Conservation (phyloP, 352 stramenopile genomes). For the Elongisporangium anandrum region DNA sequence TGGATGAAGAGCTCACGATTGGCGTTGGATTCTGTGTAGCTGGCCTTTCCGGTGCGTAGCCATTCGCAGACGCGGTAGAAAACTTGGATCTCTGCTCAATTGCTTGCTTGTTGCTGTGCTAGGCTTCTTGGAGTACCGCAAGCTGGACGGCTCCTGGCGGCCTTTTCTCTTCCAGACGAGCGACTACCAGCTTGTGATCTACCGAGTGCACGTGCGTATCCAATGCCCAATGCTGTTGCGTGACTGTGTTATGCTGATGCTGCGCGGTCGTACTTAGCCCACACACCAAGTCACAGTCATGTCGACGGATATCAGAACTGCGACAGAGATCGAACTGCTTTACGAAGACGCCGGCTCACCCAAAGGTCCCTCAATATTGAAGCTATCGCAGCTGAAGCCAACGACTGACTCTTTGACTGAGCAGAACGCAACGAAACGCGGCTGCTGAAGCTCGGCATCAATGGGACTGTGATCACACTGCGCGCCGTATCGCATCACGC, state of each 20-base stretch:
- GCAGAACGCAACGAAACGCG: slow-evolving; percentile 27
- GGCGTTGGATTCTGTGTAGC: neutral
- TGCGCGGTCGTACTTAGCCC: slow-evolving; percentile 17
- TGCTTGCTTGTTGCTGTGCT: neutral
- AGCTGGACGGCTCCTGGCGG: slow-evolving; percentile 66
- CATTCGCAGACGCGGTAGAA: too few species aligned
- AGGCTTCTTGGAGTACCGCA: slow-evolving; percentile 71
- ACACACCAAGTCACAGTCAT: slow-evolving; percentile 71
- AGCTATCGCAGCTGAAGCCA: neutral
- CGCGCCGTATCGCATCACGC: slow-evolving; percentile 62
- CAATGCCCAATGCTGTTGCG: neutral
- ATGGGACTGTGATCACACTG: slow-evolving; percentile 59
- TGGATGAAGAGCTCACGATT: neutral
- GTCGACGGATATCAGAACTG: slow-evolving; percentile 61
- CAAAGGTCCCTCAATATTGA: slow-evolving; percentile 8
- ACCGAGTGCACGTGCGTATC: slow-evolving; percentile 54
- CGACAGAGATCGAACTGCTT: slow-evolving; percentile 47
- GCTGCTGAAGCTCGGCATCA: slow-evolving; percentile 56
- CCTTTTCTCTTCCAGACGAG: slow-evolving; percentile 77
- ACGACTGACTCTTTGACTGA: slow-evolving; percentile 1
- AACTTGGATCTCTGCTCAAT: neutral
- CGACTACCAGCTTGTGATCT: slow-evolving; percentile 63
- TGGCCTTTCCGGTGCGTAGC: slow-evolving; percentile 1
- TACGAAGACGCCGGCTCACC: slow-evolving; percentile 13
- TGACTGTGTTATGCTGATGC: neutral